Conservation (phyloP, 148 eudicot species). For the Persicaria maculosa region DNA sequence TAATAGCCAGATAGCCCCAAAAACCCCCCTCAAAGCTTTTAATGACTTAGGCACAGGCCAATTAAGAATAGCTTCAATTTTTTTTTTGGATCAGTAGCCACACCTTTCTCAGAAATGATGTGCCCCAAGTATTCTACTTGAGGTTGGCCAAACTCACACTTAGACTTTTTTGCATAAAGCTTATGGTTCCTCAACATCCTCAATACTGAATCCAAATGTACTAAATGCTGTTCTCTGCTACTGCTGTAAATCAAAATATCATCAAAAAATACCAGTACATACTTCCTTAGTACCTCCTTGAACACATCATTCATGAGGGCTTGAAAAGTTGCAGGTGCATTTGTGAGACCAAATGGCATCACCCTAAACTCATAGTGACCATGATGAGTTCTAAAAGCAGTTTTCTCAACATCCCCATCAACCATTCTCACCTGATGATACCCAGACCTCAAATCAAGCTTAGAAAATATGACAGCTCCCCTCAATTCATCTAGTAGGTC, state of each 20-base stretch:
- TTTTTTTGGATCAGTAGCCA: neutral
- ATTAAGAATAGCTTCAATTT: neutral
- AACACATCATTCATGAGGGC: constrained; percentile 8
- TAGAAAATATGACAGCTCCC: neutral
- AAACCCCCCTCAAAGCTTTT: constrained; percentile 5
- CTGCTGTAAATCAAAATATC: constrained; percentile 7
- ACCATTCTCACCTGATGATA: neutral
- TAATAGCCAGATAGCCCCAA: constrained; percentile 5
- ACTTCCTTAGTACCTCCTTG: neutral
- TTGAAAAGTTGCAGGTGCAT: neutral
- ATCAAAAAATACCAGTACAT: neutral
- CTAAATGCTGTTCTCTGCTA: neutral
- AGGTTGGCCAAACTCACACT: neutral
- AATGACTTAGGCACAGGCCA: neutral
- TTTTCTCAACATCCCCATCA: neutral
- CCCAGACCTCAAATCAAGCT: neutral
- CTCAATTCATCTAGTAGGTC: neutral
- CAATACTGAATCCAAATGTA: neutral
- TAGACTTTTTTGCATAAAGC: neutral
- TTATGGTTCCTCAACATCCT: neutral
- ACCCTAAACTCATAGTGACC: constrained; percentile 1
- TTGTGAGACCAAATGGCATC: neutral
- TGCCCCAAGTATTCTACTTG: constrained; percentile 11
- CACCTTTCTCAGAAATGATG: neutral
- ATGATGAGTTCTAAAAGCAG: neutral